These are phyloP conservation scores for Lachnellula hyalina DNA, from an alignment of 2,329 filamentous ascomycete genomes.

Conservation along the genomic window DNA sequence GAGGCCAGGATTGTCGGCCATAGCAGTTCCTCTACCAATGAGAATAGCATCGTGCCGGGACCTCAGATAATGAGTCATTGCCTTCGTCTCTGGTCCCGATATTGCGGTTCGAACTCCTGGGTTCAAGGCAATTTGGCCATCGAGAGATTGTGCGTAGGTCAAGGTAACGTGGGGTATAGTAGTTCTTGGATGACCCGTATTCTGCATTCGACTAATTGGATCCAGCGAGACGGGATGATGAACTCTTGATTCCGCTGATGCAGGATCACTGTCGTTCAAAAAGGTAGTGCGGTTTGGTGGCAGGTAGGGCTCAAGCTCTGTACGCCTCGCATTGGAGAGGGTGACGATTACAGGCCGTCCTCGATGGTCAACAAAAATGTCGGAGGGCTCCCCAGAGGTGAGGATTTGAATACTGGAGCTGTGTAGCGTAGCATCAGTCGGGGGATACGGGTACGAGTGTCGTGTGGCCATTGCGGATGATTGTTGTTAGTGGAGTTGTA, in stretches of 20 bases:
- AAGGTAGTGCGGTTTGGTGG: conserved; percentile 1
- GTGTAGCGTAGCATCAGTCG: no score
- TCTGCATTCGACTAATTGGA: not conserved
- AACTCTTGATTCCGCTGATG: not conserved
- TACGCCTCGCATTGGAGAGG: not conserved
- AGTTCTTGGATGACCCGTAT: not conserved
- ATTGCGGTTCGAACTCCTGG: conserved; percentile 74
- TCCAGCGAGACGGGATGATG: not conserved
- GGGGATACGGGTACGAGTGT: no score
- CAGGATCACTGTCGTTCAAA: not conserved
- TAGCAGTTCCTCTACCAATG: conserved; percentile 76
- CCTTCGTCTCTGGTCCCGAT: conserved; percentile 77
- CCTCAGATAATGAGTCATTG: conserved; percentile 90
- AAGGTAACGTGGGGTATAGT: conserved; percentile 59
- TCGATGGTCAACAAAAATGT: not conserved
- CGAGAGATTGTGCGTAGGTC: conserved; percentile 87
- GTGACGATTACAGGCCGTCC: not conserved
- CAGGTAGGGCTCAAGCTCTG: conserved; percentile 1
- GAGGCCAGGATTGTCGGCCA: conserved; percentile 78
- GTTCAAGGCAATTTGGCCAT: conserved; percentile 50
- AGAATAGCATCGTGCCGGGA: conserved; percentile 78
- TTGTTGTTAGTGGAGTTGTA: no score
- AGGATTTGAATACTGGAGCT: no score
- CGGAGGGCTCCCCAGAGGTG: not conserved
- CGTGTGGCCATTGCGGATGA: no score